These are phyloP conservation scores for Globisporangium carolinianum DNA, from an alignment of 352 stramenopile genomes.

Conservation along the genomic window DNA sequence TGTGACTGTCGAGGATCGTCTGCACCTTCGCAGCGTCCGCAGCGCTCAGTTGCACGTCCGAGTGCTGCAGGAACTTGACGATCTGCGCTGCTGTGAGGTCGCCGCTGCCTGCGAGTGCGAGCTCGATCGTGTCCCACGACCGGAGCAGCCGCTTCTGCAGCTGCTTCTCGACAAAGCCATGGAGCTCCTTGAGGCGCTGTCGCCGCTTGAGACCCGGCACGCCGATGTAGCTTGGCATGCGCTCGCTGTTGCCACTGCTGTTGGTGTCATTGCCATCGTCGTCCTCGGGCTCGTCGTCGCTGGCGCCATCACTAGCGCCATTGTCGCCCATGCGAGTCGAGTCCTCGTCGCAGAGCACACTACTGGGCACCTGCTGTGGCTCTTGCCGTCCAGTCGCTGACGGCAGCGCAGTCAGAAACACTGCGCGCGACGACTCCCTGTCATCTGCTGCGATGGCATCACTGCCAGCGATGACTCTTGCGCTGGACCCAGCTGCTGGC, in stretches of 20 bases:
- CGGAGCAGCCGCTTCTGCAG: conserved; percentile 60
- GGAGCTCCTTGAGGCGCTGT: conserved; percentile 48
- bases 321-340: conserved; percentile 3
- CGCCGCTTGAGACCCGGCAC: conserved; percentile 42
- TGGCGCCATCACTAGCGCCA: conserved; percentile 13
- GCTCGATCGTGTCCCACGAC: conserved; percentile 69
- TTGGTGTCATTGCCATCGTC: conserved; percentile 2
- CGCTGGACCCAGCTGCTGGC: no score
- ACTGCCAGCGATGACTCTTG: no score
- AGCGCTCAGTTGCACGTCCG: conserved; percentile 54
- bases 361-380: background rate
- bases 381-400: no score
- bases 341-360: background rate
- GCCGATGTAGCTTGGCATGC: background rate
- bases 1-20: conserved; percentile 48
- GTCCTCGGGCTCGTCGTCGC: conserved; percentile 7
- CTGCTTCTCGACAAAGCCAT: conserved; percentile 55
- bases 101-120: conserved; percentile 52
- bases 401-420: conserved; percentile 21
- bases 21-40: conserved; percentile 52
- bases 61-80: conserved; percentile 64
- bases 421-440: no score
- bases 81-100: conserved; percentile 63
- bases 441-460: no score
- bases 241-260: background rate